Evolutionary conservation across 768 basidiomycete species (phyloP).

Genomic region (Candolleomyces efflorescens): DNA sequence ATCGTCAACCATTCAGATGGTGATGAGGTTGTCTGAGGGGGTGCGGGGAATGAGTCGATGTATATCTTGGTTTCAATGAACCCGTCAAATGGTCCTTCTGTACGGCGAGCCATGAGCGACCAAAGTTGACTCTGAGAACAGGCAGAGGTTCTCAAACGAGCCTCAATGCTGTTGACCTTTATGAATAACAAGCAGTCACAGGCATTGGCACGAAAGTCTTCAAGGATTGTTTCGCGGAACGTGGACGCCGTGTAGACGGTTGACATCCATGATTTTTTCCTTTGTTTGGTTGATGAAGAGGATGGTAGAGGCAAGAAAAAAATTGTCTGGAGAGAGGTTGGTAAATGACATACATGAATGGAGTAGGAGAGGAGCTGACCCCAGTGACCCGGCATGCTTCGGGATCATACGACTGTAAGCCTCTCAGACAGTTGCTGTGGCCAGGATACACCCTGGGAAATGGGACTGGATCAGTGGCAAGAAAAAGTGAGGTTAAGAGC

Average conservation of each 20-base stretch:
- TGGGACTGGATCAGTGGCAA: too few relatives aligned
- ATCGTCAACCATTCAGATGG: slow-evolving; percentile 1
- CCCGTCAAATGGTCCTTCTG: not conserved
- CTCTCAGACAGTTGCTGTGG: not conserved
- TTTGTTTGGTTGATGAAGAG: slow-evolving; percentile 10
- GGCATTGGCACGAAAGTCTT: slow-evolving; percentile 21
- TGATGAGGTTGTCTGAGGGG: not conserved
- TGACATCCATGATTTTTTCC: not conserved
- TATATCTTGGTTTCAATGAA: not conserved
- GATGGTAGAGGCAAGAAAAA: slow-evolving; percentile 43
- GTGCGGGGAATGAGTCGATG: not conserved
- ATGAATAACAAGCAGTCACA: slow-evolving; percentile 39
- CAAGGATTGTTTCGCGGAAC: slow-evolving; percentile 18
- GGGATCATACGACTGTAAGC: not conserved
- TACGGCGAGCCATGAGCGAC: slow-evolving; percentile 20
- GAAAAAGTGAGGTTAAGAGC: not conserved
- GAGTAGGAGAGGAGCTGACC: slow-evolving; percentile 23
- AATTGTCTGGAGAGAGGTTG: slow-evolving; percentile 18
- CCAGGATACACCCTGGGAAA: not conserved
- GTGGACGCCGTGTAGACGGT: not conserved
- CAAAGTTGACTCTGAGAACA: slow-evolving; percentile 10
- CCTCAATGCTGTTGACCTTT: slow-evolving; percentile 22
- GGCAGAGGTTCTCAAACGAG: slow-evolving; percentile 19
- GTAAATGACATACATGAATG: not conserved
- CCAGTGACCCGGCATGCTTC: slow-evolving; percentile 27